Conservation (phyloP, 352 stramenopile species). For the Pythium utonaiense region DNA sequence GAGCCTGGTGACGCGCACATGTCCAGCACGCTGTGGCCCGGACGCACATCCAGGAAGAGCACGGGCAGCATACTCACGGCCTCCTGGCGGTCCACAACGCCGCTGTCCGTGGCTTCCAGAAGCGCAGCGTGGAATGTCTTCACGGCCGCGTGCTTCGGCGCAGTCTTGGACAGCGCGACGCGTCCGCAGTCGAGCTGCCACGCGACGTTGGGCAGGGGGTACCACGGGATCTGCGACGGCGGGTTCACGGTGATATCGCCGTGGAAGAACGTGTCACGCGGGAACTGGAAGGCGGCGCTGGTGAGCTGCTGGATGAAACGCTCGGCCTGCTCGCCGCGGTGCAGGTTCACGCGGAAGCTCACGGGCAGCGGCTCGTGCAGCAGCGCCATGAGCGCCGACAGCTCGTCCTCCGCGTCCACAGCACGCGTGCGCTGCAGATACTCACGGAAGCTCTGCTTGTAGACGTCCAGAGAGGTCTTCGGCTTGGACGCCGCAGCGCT, state of each 20-base stretch:
- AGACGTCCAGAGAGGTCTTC: conserved; percentile 64
- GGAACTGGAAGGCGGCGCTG: conserved; percentile 51
- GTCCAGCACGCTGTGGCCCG: conserved; percentile 76
- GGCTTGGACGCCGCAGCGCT: conserved; percentile 19
- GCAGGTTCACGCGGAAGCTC: conserved; percentile 80
- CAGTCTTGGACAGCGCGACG: conserved; percentile 77
- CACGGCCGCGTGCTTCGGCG: conserved; percentile 77
- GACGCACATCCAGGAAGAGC: conserved; percentile 93
- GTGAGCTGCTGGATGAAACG: conserved; percentile 46
- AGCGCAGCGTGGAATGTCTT: conserved; percentile 92
- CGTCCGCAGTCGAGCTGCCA: conserved; percentile 84
- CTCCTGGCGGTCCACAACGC: conserved; percentile 96
- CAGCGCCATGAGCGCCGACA: conserved; percentile 63
- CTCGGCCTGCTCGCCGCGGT: conserved; percentile 52
- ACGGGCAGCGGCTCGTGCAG: conserved; percentile 76
- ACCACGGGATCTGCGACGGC: conserved; percentile 71
- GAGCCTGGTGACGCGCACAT: conserved; percentile 96
- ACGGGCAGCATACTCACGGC: conserved; percentile 98
- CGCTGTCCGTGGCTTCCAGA: conserved; percentile 88
- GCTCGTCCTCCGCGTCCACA: conserved; percentile 44
- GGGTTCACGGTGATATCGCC: conserved; percentile 54
- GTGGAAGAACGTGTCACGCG: conserved; percentile 46
- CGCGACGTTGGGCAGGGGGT: conserved; percentile 69
- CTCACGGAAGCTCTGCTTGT: conserved; percentile 84
- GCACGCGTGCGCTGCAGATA: conserved; percentile 67